These are phyloP conservation scores for Vanrija pseudolonga DNA, from an alignment of 1,284 basidiomycete species.

Conservation along the genomic window DNA sequence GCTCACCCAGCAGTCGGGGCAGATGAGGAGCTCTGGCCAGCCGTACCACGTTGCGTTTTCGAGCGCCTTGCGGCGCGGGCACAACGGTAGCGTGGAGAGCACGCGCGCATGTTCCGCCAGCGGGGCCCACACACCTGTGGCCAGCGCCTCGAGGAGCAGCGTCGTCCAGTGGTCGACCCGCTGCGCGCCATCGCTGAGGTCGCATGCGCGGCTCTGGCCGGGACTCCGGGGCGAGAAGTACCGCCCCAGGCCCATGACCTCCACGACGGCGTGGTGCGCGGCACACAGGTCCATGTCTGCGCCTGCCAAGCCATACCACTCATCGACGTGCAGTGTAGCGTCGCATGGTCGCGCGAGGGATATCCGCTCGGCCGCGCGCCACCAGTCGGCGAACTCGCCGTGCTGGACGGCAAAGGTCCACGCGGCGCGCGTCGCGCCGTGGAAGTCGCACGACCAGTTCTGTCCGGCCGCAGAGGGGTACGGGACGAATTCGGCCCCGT, in stretches of 20 bases:
- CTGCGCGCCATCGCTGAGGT: neutral
- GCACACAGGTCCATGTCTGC: neutral
- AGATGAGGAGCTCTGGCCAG: neutral
- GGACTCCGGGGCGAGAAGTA: neutral
- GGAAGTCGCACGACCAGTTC: neutral
- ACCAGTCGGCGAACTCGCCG: neutral
- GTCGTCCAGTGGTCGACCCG: neutral
- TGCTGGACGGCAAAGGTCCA: neutral
- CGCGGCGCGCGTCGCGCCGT: neutral
- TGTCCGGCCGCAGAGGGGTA: neutral
- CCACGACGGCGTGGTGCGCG: neutral
- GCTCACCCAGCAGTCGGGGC: neutral
- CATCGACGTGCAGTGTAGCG: too few relatives aligned
- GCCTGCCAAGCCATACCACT: too few relatives aligned
- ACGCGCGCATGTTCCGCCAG: neutral
- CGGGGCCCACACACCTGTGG: neutral
- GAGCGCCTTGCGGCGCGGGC: neutral
- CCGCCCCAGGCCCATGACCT: neutral
- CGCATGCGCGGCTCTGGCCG: neutral
- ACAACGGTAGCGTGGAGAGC: neutral
- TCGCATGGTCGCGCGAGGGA: too few relatives aligned
- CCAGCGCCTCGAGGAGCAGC: neutral
- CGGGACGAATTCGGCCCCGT: neutral
- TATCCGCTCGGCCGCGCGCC: too few relatives aligned
- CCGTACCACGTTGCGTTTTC: neutral